Conservation (phyloP, 352 stramenopile species). For the Globisporangium splendens region DNA sequence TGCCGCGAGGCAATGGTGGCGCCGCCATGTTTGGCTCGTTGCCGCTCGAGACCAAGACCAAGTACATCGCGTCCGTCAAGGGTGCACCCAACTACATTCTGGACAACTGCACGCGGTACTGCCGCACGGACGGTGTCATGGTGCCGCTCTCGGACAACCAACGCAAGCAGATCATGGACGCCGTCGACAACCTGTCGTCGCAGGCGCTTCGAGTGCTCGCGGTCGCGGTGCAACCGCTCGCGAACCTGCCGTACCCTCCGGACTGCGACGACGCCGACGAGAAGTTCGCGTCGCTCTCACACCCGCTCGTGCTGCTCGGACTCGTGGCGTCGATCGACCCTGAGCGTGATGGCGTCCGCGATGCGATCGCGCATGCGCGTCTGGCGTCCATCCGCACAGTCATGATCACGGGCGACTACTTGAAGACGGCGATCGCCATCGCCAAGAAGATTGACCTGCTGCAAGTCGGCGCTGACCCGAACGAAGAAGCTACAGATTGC, state of each 20-base stretch:
- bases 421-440: slow-evolving; percentile 94
- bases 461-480: slow-evolving; percentile 51
- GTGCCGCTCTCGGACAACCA: slow-evolving; percentile 34
- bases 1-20: slow-evolving; percentile 21
- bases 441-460: slow-evolving; percentile 92
- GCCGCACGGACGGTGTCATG: slow-evolving; percentile 45
- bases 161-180: slow-evolving; percentile 45
- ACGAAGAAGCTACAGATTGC: slow-evolving; percentile 69
- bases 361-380: slow-evolving; percentile 47
- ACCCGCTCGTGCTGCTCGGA: slow-evolving; percentile 89
- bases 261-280: slow-evolving; percentile 60
- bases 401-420: slow-evolving; percentile 95
- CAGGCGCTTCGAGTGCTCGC: slow-evolving; percentile 87
- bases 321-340: slow-evolving; percentile 92
- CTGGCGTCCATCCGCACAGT: slow-evolving; percentile 64
- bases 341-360: slow-evolving; percentile 53
- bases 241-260: slow-evolving; percentile 34
- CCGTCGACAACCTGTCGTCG: slow-evolving; percentile 64
- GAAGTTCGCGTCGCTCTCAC: slow-evolving; percentile 59
- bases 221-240: slow-evolving; percentile 79
- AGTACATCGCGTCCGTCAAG: slow-evolving; percentile 57
- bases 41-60: slow-evolving; percentile 28
- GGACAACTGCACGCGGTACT: slow-evolving; percentile 59
- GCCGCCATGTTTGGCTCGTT: slow-evolving; percentile 40
- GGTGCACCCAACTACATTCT: slow-evolving; percentile 73